Conservation (phyloP, 2,329 filamentous ascomycete species). For the Cladosporium sp. region DNA sequence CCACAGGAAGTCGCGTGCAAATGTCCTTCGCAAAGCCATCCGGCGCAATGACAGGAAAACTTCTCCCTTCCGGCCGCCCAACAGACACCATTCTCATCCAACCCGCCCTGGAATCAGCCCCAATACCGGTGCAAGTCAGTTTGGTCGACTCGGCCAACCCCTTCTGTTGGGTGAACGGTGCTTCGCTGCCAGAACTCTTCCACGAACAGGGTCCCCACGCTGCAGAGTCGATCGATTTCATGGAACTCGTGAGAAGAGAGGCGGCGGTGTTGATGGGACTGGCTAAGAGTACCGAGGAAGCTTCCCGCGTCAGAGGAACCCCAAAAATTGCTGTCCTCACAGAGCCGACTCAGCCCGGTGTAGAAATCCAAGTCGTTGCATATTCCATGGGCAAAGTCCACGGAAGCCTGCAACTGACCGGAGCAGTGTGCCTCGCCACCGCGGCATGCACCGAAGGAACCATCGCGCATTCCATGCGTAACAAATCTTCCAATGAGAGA, state of each 20-base stretch:
- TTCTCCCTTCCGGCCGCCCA: slow-evolving; percentile 17
- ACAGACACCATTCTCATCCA: slow-evolving; percentile 18
- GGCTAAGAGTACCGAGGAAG: slow-evolving; percentile 17
- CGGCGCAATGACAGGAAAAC: slow-evolving; percentile 20
- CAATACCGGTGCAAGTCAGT: slow-evolving; percentile 16
- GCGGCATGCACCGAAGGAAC: slow-evolving; percentile 29
- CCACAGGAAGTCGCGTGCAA: slow-evolving; percentile 17
- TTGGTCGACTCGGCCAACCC: slow-evolving; percentile 23
- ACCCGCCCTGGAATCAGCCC: slow-evolving; percentile 15
- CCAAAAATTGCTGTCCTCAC: slow-evolving; percentile 23
- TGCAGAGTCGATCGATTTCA: slow-evolving; percentile 16
- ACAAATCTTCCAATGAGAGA: slow-evolving; percentile 21
- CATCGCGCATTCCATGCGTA: slow-evolving; percentile 21
- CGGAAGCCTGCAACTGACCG: slow-evolving; percentile 31
- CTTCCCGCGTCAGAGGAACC: slow-evolving; percentile 21
- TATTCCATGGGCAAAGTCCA: slow-evolving; percentile 32
- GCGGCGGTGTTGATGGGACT: slow-evolving; percentile 21
- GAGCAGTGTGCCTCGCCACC: slow-evolving; percentile 29
- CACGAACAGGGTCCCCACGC: slow-evolving; percentile 9
- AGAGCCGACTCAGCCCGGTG: slow-evolving; percentile 8
- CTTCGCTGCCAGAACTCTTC: slow-evolving; percentile 14
- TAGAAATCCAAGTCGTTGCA: slow-evolving; percentile 22
- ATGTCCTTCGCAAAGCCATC: slow-evolving; percentile 19
- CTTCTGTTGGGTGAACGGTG: slow-evolving; percentile 18
- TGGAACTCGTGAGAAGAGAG: slow-evolving; percentile 18